phyloP scores from a whole-genome alignment of 108 stramenopile genomes.

The Fragilariopsis cylindrus region DNA sequence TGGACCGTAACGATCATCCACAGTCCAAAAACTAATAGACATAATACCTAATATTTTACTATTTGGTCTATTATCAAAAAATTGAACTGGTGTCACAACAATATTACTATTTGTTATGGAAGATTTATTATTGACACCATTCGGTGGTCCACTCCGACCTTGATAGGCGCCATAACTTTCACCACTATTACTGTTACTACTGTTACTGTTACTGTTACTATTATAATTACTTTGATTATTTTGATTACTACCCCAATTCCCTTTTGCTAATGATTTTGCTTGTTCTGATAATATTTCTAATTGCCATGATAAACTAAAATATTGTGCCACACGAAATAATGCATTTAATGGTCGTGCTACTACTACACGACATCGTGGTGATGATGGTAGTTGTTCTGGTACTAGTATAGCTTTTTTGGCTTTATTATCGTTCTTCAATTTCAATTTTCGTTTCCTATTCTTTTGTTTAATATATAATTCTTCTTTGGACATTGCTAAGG shows the following conservation, averaged over 20 bases:
- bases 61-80: conserved; percentile 52
- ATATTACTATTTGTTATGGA: conserved; percentile 35
- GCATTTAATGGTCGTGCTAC: conserved; percentile 67
- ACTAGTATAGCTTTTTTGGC: conserved; percentile 1
- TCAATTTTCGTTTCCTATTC: conserved; percentile 10
- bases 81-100: conserved; percentile 75
- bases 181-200: no score
- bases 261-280: conserved; percentile 75
- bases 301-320: conserved; percentile 77
- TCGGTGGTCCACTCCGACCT: neutral
- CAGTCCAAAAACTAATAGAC: conserved; percentile 84
- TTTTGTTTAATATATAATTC: conserved; percentile 30
- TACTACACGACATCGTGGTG: neutral
- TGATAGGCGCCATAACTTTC: conserved; percentile 13
- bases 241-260: conserved; percentile 56
- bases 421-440: conserved; percentile 12
- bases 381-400: conserved; percentile 7
- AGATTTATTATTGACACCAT: neutral
- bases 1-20: conserved; percentile 84
- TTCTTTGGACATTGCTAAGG: conserved; percentile 73
- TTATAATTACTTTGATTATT: no score
- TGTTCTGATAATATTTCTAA: conserved; percentile 84
- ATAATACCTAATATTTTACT: conserved; percentile 47
- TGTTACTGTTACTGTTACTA: no score
- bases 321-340: conserved; percentile 81